Conservation (phyloP, 495 filamentous ascomycete species). For the Elasticomyces elasticus region DNA sequence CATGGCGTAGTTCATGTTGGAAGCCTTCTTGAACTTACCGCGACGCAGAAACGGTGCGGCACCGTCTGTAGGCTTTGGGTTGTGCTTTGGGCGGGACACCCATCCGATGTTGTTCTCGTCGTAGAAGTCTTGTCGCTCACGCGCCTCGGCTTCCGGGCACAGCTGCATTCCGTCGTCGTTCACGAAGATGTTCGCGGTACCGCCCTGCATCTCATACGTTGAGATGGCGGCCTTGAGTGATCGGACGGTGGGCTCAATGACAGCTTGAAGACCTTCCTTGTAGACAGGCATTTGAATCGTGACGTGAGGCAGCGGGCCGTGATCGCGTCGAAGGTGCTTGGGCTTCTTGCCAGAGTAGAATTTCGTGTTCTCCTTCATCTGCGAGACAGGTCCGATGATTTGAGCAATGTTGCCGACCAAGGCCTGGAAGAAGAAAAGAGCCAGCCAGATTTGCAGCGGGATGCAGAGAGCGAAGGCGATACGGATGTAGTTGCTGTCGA, state of each 20-base stretch:
- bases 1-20: conserved; percentile 63
- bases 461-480: conserved; percentile 38
- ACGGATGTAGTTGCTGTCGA: conserved; percentile 42
- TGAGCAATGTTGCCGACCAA: conserved; percentile 48
- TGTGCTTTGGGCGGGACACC: conserved; percentile 42
- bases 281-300: conserved; percentile 71
- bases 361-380: conserved; percentile 47
- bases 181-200: conserved; percentile 42
- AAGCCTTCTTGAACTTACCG: conserved; percentile 63
- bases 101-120: conserved; percentile 35
- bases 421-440: conserved; percentile 55
- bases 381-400: conserved; percentile 48
- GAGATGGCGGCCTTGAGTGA: conserved; percentile 57
- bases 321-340: conserved; percentile 33
- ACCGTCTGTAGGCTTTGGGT: conserved; percentile 36
- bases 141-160: conserved; percentile 42
- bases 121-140: conserved; percentile 49
- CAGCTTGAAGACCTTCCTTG: conserved; percentile 55
- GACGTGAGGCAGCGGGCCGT: conserved; percentile 50
- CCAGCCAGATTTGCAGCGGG: conserved; percentile 46
- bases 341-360: conserved; percentile 51
- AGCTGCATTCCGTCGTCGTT: conserved; percentile 43
- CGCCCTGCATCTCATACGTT: conserved; percentile 52
- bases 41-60: conserved; percentile 41
- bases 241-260: conserved; percentile 53